Evolutionary conservation across 2,329 filamentous ascomycete genomes (phyloP).

Genomic region (Tolypocladium sp.): DNA sequence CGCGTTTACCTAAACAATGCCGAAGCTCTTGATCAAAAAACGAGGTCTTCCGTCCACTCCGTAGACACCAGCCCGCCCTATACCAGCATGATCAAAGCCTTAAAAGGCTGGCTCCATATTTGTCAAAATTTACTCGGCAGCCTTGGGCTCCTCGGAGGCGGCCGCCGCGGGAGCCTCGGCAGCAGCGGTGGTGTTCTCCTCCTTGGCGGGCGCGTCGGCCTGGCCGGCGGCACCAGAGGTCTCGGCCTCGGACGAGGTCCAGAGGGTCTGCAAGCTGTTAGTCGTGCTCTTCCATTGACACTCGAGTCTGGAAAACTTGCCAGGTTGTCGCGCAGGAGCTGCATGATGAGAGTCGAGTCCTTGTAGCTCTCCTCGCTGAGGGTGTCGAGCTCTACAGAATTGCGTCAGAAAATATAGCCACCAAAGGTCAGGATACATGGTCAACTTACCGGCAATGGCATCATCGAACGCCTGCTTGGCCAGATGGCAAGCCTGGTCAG

Average conservation of each 20-base stretch:
- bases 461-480: constrained; percentile 99
- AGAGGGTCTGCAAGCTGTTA: constrained; percentile 66
- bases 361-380: constrained; percentile 99
- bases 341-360: constrained; percentile 98
- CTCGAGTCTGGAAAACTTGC: constrained; percentile 39
- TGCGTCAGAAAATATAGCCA: background rate
- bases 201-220: constrained; percentile 35
- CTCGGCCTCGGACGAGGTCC: constrained; percentile 98
- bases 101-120: constrained; percentile 16
- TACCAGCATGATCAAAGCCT: constrained; percentile 22
- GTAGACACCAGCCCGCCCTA: constrained; percentile 51
- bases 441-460: constrained; percentile 67
- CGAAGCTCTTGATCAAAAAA: constrained; percentile 40
- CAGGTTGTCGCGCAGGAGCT: constrained; percentile 93
- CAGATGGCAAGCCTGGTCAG: constrained; percentile 95
- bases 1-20: constrained; percentile 38
- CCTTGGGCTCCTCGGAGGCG: constrained; percentile 55
- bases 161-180: constrained; percentile 46
- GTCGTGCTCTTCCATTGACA: constrained; percentile 4
- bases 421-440: background rate
- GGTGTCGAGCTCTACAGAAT: constrained; percentile 75
- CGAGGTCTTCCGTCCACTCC: constrained; percentile 53
- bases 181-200: constrained; percentile 40
- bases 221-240: constrained; percentile 49
- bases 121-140: constrained; percentile 41